phyloP scores from a whole-genome alignment of 345 rosid genomes.

The Atalantia buxifolia region DNA sequence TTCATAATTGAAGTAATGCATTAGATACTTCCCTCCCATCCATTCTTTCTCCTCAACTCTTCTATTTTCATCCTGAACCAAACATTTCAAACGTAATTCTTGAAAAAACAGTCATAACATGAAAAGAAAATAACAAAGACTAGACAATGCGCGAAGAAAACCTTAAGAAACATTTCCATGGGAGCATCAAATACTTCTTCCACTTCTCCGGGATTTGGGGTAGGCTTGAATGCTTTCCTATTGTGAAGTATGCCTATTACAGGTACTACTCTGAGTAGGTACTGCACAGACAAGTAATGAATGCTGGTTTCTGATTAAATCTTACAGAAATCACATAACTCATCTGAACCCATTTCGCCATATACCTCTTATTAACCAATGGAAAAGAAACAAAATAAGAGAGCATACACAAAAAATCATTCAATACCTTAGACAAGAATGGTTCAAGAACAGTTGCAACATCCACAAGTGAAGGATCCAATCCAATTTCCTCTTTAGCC shows the following conservation, averaged over 20 bases:
- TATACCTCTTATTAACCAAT: background rate
- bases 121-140: background rate
- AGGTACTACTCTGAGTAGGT: slow-evolving; percentile 83
- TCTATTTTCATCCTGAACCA: slow-evolving; percentile 59
- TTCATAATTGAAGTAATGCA: slow-evolving; percentile 64
- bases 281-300: slow-evolving; percentile 45
- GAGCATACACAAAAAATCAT: background rate
- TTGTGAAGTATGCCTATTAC: slow-evolving; percentile 71
- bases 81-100: slow-evolving; percentile 9
- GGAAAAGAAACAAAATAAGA: background rate
- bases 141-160: slow-evolving; percentile 17
- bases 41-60: slow-evolving; percentile 60
- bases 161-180: slow-evolving; percentile 88
- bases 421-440: slow-evolving; percentile 76
- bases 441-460: slow-evolving; percentile 70
- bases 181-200: slow-evolving; percentile 89
- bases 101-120: background rate
- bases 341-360: background rate
- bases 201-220: slow-evolving; percentile 79
- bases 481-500: slow-evolving; percentile 66
- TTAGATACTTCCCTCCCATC: slow-evolving; percentile 56
- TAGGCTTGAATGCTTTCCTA: slow-evolving; percentile 52
- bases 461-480: slow-evolving; percentile 68
- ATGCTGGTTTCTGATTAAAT: background rate
- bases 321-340: background rate